Conservation (phyloP, 208 protist genomes). For the Acanthamoeba lenticulata region DNA sequence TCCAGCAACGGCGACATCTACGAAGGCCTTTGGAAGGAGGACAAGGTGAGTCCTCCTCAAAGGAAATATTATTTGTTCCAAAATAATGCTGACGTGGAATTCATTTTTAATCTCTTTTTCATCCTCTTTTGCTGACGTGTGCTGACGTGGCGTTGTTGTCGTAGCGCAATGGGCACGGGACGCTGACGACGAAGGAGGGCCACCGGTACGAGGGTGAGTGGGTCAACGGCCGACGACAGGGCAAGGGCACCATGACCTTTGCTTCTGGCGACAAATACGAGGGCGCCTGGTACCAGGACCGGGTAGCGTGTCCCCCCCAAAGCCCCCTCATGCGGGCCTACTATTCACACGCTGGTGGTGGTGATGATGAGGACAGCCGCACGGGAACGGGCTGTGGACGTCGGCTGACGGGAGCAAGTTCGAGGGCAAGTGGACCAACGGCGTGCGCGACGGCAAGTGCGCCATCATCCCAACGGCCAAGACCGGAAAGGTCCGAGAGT, state of each 20-base stretch:
- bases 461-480: neutral
- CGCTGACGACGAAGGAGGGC: conserved; percentile 9
- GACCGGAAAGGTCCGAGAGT: no score
- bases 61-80: neutral
- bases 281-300: neutral
- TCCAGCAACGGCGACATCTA: conserved; percentile 28
- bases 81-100: neutral
- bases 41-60: neutral
- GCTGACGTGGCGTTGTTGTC: no score
- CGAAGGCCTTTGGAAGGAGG: conserved; percentile 17
- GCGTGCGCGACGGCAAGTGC: conserved; percentile 22
- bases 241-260: conserved; percentile 6
- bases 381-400: conserved; percentile 9
- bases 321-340: neutral
- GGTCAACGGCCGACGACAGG: neutral
- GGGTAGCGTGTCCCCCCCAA: neutral
- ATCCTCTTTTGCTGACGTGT: neutral
- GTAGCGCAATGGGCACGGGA: conserved; percentile 23
- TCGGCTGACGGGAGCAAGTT: neutral
- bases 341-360: neutral
- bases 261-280: conserved; percentile 26
- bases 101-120: neutral
- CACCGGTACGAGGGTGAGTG: conserved; percentile 48
- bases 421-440: conserved; percentile 53
- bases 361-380: neutral